Evolutionary conservation across 2,329 filamentous ascomycete species (phyloP).

Genomic region (Aureobasidium lini): DNA sequence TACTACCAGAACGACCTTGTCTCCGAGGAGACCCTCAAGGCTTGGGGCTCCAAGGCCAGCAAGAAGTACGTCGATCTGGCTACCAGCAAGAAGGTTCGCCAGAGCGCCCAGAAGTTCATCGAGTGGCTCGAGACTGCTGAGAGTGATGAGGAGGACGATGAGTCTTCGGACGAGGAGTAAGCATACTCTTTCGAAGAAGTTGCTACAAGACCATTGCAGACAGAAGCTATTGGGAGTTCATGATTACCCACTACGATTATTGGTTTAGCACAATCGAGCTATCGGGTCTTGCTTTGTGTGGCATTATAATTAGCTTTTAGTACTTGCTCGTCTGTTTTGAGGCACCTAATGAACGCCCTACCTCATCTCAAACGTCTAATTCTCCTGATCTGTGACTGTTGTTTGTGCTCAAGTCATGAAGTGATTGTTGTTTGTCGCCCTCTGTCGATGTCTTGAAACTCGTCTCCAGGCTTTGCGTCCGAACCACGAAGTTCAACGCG

Average conservation of each 20-base stretch:
- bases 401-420: background rate
- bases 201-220: background rate
- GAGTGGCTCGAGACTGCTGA: slow-evolving; percentile 88
- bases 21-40: slow-evolving; percentile 77
- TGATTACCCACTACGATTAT: background rate
- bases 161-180: slow-evolving; percentile 24
- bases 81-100: slow-evolving; percentile 90
- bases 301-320: background rate
- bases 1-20: slow-evolving; percentile 89
- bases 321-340: background rate
- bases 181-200: background rate
- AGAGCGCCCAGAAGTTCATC: slow-evolving; percentile 88
- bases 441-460: background rate
- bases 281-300: background rate
- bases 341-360: background rate
- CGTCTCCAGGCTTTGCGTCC: background rate
- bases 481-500: background rate
- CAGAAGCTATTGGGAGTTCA: background rate
- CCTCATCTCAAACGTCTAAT: background rate
- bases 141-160: slow-evolving; percentile 59
- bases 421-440: background rate
- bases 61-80: slow-evolving; percentile 94
- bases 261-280: background rate
- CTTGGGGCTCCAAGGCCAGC: slow-evolving; percentile 91
- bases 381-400: background rate